phyloP scores from a whole-genome alignment of 257 asterid genomes.

The Misopates orontium region DNA sequence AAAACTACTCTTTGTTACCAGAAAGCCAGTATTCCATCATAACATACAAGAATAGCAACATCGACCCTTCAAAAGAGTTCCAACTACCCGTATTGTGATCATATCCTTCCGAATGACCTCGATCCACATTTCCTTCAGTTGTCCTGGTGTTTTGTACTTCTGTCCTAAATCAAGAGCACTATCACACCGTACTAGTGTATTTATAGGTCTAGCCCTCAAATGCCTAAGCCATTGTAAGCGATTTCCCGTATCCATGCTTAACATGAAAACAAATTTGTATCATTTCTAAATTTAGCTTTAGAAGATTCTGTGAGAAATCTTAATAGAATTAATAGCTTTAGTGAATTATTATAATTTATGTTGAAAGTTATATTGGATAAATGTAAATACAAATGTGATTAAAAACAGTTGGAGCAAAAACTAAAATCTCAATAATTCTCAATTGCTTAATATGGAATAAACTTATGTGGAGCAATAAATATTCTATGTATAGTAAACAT shows the following conservation, averaged over 20 bases:
- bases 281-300: not conserved
- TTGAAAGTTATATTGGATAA: not conserved
- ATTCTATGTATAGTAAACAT: not conserved
- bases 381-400: not conserved
- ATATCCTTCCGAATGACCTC: no score
- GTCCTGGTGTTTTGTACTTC: no score
- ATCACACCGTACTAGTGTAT: no score
- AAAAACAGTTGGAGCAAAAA: not conserved
- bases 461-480: not conserved
- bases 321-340: not conserved
- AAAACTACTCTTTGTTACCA: not conserved
- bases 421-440: not conserved
- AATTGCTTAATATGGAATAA: not conserved
- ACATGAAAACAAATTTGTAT: not conserved
- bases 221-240: no score
- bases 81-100: no score
- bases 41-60: no score
- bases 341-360: not conserved
- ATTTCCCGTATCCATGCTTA: not conserved
- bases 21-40: not conserved
- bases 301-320: not conserved
- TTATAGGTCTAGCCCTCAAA: no score
- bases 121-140: no score
- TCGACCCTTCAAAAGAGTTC: no score
- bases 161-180: no score